Evolutionary conservation across 1,284 basidiomycete species (phyloP), one percentile per base, ranked within the genome.

Genomic region (Papiliotrema flavescens): DNA sequence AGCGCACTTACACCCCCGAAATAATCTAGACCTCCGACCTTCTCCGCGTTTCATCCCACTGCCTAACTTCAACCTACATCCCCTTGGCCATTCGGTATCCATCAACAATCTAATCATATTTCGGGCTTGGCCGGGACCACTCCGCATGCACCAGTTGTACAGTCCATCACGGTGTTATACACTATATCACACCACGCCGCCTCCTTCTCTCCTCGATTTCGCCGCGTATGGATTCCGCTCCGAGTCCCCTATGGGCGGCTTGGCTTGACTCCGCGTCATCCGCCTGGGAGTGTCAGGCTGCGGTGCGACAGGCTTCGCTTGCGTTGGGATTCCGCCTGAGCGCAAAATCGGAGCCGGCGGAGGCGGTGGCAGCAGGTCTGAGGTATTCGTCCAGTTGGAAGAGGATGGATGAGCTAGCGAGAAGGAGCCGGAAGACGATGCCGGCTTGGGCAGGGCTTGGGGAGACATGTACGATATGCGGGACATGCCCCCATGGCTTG

Each of bases 281-380:
- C 71, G 55, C 8, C 70, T 63, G 0, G 74, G 74, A n/a, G 65
- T 60, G 24, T 67, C 64, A 0, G 54, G 54, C 2, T 60, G 47
- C 4, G 42, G 53, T 0, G 50, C 47, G 14, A 54, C 47, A 1
- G 60, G 51, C 6, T 57, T 54, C 3, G 67, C 61, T 26, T 64
- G 64, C 4, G 61, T 59, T 2, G 61, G 65, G 2, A 73, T 53
- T 28, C 71, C 72, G 9, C 71, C 70, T 9, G 65, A 67, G 7
- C 73, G 65, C 14, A 75, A 55, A 35, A 72, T 63, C 5, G 73
- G 71, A 34, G 60, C 63, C 2, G 74, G 69, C 9, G 74, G 74
- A 2, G 75, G 75, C 0, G 75, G 75, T 14, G 75, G 75, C n/a
- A 75, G 55, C 50, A 75, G 69, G 42, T 73, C 71, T 17, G 67